Percentiles rank a stretch among this genome's conserved stretches.
These are phyloP conservation scores for Annulohypoxylon moriforme DNA, from an alignment of 495 filamentous ascomycete species.

Conservation along the genomic window DNA sequence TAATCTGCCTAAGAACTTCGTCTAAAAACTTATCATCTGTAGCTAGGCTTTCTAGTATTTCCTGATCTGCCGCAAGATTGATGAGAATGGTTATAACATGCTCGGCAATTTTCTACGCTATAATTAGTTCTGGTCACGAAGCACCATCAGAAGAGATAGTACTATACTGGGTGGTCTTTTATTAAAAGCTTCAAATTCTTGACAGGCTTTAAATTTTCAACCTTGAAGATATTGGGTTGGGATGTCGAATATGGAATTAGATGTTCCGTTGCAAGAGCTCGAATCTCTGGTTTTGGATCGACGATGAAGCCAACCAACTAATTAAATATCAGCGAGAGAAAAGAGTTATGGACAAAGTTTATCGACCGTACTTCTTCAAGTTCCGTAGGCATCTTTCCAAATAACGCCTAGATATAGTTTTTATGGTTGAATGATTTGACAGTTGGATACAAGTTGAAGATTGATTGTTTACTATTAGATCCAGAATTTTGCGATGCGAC, in stretches of 20 bases:
- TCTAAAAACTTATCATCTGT: constrained; percentile 86
- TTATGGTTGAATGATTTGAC: not conserved
- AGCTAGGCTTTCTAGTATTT: constrained; percentile 76
- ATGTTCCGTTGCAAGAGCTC: constrained; percentile 80
- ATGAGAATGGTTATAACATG: constrained; percentile 93
- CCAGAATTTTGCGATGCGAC: constrained; percentile 22
- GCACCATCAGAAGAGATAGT: not conserved
- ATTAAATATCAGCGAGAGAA: constrained; percentile 30
- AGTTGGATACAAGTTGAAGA: not conserved
- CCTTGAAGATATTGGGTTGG: constrained; percentile 86
- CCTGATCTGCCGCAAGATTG: constrained; percentile 84
- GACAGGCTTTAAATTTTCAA: constrained; percentile 78
- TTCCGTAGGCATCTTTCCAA: constrained; percentile 76
- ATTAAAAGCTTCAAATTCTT: constrained; percentile 91
- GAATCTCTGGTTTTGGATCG: constrained; percentile 86
- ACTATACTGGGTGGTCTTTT: constrained; percentile 78
- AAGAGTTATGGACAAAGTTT: not conserved
- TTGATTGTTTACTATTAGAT: not conserved
- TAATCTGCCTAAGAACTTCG: constrained; percentile 74
- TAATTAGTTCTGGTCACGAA: constrained; percentile 7
- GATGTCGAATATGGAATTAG: constrained; percentile 84
- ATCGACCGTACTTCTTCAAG: constrained; percentile 74
- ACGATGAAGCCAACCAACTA: constrained; percentile 93
- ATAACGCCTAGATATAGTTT: not conserved
- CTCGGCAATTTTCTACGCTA: constrained; percentile 80